Evolutionary conservation across 306 rosid genomes (phyloP).

Genomic region (Prunus campanulata): DNA sequence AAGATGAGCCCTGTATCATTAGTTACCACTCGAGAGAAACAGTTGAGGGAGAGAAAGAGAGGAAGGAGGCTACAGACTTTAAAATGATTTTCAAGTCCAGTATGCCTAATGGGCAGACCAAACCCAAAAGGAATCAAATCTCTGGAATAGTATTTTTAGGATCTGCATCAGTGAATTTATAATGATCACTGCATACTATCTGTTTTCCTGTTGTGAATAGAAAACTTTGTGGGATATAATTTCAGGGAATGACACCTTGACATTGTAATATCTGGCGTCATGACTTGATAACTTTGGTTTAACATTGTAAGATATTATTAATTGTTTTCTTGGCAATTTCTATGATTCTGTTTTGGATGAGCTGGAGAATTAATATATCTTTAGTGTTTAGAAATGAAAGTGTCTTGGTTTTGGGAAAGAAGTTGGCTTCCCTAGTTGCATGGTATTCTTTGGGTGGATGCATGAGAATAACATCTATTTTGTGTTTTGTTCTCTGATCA

Average conservation of each 20-base stretch:
- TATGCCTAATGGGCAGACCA: background rate
- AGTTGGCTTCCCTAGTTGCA: background rate
- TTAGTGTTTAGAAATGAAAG: background rate
- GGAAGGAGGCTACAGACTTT: background rate
- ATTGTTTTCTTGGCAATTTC: background rate
- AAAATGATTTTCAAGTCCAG: background rate
- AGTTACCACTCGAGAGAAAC: background rate
- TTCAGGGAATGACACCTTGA: background rate
- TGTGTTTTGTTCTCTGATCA: constrained; percentile 18
- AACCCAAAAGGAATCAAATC: background rate
- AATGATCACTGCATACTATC: background rate
- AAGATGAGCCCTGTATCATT: background rate
- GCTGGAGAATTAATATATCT: background rate
- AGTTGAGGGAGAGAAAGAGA: background rate
- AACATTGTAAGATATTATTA: background rate
- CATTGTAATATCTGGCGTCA: background rate
- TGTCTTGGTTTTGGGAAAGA: background rate
- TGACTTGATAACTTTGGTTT: background rate
- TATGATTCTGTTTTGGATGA: background rate
- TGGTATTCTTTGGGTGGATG: background rate
- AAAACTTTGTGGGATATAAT: background rate
- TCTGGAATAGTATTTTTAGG: background rate
- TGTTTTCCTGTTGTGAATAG: background rate
- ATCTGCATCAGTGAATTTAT: background rate
- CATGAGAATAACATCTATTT: background rate